A percentile compares a stretch with the other conserved stretches of the same genome.
phyloP scores from a whole-genome alignment of 305 asterid species.

The Fraxinus xanthoxyloides region DNA sequence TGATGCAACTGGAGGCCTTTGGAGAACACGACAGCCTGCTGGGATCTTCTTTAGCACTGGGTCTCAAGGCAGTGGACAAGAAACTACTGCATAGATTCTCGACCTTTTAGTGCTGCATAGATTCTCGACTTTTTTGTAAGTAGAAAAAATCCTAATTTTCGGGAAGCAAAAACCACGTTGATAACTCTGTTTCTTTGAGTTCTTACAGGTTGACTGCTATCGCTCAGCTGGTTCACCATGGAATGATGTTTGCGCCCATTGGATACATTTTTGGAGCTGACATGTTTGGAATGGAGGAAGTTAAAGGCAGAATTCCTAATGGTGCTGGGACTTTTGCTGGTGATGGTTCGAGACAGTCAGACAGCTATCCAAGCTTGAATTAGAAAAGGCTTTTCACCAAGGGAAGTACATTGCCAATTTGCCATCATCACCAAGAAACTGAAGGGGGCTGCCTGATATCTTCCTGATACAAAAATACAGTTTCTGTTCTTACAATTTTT shows the following conservation, averaged over 20 bases:
- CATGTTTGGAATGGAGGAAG: constrained; percentile 38
- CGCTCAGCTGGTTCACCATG: constrained; percentile 28
- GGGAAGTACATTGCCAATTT: constrained; percentile 51
- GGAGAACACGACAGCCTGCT: constrained; percentile 31
- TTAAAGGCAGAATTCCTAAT: constrained; percentile 57
- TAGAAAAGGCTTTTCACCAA: constrained; percentile 52
- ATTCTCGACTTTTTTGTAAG: too few relatives aligned
- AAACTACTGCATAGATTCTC: constrained; percentile 26
- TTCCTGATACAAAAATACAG: constrained; percentile 7
- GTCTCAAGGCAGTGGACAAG: constrained; percentile 32
- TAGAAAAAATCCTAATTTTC: not conserved
- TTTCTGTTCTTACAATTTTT: constrained; percentile 17
- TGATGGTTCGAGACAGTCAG: constrained; percentile 49
- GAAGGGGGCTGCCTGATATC: constrained; percentile 30
- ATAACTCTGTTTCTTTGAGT: not conserved
- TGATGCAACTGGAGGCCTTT: constrained; percentile 21
- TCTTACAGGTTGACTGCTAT: constrained; percentile 27
- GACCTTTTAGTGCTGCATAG: not conserved
- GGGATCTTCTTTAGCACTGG: constrained; percentile 36
- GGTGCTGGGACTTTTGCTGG: constrained; percentile 56
- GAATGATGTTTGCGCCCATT: constrained; percentile 25
- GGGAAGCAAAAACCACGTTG: not conserved
- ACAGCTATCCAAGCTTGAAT: constrained; percentile 42
- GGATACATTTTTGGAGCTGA: constrained; percentile 29
- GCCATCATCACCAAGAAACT: constrained; percentile 51